Base-by-base conservation (phyloP, 805 yeast genomes). In the Candida glaebosa region DNA sequence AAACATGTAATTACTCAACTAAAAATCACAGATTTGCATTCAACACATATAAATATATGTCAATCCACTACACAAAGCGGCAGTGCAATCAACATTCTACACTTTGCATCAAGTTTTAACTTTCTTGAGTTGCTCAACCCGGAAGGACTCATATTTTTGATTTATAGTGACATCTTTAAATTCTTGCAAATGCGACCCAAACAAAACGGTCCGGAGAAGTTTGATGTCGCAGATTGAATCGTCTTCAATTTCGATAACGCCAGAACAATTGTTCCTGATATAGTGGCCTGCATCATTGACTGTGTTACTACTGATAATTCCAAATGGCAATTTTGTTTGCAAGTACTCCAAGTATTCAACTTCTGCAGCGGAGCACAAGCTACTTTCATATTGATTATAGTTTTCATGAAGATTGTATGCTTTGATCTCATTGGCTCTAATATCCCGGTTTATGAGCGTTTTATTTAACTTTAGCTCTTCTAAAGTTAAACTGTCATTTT, bases 401-500 rank as follows among this genome's bases (percentile, higher is more conserved):
- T 49, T 54, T n/a, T 49, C 51, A 26, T 53, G 44, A 39, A 60
- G 58, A 41, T 60, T 46, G 50, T 52, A 64, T 2, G 61, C 50
- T 14, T 49, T 63, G 48, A 88, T 86, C 15, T 68, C 69, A 50
- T 86, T 76, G 12, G 67, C 74, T 20, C 61, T 65, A 37, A 87
- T 65, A 10, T 74, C 70, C 38, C 63, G 63, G 47, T 72, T 75
- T 39, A 84, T 71, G 50, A 73, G 62, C 31, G 56, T 60, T 63
- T 84, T 86, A 59, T 81, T 79, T 14, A 65, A 57, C 7, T 45
- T 50, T 50, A 83, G 51, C 54, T 86, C 95, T 4, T 62, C 67
- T 15, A 58, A 56, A 5, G 87, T 80, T 44, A 84, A 73, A 0
- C 84, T 79, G 61, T 89, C 96, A 3, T 91, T 84, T 58, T 87